These are phyloP conservation scores for Fusarium sp. DNA, from an alignment of 2,329 filamentous ascomycete species.

Conservation along the genomic window DNA sequence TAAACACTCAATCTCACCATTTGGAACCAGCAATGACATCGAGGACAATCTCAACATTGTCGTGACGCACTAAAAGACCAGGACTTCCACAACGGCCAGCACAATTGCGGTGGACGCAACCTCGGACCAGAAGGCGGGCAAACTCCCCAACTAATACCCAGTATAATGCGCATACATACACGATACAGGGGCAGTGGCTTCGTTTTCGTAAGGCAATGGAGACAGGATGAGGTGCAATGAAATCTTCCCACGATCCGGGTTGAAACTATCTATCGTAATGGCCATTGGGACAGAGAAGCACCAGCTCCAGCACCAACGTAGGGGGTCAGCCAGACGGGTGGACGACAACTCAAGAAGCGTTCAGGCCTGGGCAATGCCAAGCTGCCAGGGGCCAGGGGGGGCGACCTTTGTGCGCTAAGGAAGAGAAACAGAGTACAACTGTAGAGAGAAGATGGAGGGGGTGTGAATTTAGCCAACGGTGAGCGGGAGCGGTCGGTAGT, in stretches of 20 bases:
- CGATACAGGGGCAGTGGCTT: background rate
- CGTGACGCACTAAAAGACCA: conserved; percentile 13
- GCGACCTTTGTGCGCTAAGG: background rate
- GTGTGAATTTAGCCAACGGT: conserved; percentile 33
- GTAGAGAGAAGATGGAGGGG: background rate
- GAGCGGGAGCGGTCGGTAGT: conserved; percentile 34
- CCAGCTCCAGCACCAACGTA: background rate
- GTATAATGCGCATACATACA: background rate
- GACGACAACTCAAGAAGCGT: background rate
- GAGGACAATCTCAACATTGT: conserved; percentile 3
- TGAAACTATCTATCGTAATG: conserved; percentile 25
- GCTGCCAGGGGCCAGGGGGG: background rate
- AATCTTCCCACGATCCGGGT: conserved; percentile 26
- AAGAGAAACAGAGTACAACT: background rate
- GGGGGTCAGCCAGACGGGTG: background rate
- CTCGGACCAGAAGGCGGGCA: conserved; percentile 24
- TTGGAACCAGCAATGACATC: conserved; percentile 1
- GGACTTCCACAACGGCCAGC: conserved; percentile 1
- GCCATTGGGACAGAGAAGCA: background rate
- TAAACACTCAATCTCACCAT: background rate
- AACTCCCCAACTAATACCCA: background rate
- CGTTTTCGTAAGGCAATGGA: conserved; percentile 15
- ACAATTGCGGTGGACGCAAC: conserved; percentile 22
- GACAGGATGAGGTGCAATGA: conserved; percentile 36
- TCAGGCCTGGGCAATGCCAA: conserved; percentile 1